These are phyloP conservation scores for Eutrema salsugineum DNA, from an alignment of 441 rosid genomes.

Conservation along the genomic window DNA sequence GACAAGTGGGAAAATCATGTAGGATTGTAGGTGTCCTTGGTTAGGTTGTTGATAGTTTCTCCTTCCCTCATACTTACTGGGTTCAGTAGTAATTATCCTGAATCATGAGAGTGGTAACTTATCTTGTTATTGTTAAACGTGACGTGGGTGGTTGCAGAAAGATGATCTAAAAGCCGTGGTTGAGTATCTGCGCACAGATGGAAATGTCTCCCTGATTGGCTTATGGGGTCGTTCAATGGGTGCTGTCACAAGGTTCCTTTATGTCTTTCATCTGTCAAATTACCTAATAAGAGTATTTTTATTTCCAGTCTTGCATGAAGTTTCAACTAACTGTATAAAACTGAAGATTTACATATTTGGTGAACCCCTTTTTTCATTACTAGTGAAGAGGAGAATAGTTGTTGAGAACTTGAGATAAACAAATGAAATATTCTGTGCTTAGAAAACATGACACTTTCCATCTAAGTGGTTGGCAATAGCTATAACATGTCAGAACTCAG, in stretches of 20 bases:
- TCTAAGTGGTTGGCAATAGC: neutral
- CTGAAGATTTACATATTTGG: neutral
- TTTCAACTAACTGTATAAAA: neutral
- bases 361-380: neutral
- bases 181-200: slow-evolving; percentile 82
- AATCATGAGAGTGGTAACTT: neutral
- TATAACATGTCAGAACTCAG: neutral
- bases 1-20: neutral
- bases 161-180: slow-evolving; percentile 89
- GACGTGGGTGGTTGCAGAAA: slow-evolving; percentile 52
- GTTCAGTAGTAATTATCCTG: neutral
- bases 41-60: neutral
- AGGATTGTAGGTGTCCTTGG: neutral
- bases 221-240: slow-evolving; percentile 99
- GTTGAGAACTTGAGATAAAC: neutral
- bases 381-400: neutral
- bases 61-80: neutral
- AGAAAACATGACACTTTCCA: neutral
- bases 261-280: neutral
- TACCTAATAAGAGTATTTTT: neutral
- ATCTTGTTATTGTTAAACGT: neutral
- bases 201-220: slow-evolving; percentile 92
- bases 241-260: slow-evolving; percentile 82
- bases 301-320: neutral
- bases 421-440: neutral